Base-by-base conservation (phyloP, 2,329 filamentous ascomycete genomes). In the Dryadomyces quercus-mongolicae region DNA sequence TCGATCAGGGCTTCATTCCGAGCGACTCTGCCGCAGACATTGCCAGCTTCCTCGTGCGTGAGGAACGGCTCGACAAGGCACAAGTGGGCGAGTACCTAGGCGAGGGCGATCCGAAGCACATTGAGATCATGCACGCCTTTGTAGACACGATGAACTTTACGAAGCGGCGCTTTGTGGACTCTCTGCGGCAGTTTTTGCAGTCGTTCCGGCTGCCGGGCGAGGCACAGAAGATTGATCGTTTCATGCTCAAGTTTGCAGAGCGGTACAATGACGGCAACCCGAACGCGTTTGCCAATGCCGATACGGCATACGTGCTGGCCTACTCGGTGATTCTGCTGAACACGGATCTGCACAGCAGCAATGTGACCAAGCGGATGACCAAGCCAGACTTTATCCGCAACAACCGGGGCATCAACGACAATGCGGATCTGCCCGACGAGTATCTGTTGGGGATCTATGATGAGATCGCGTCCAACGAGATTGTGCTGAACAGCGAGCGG, bases 381-480 rank as follows among this genome's bases (percentile, higher is more conserved):
- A 90, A 90, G 60, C 87, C 95, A 58, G 94, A 98, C 61, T 98
- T 98, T 65, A 95, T 98, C 74, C 96, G 95, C 74, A 98, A 98
- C 71, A 98, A 98, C 68, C 78, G 93, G 31, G 93, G 93, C 55
- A 98, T 98, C 74, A 97, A 98, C 69, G 93, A 98, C 70, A 92
- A 88, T 61, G 86, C 89, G 34, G 88, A 97, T 71, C 72, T 98
- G 56, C 93, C 94, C 0, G 84, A 94, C 51, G 93, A 98, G 42
- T 98, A 98, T 64, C 81, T 98, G 2, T 76, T 81, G 31, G 81
- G 78, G 6, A 97, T 98, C 53, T 98, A 85, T 61, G 92, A 98
- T 5, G 93, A 98, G 66, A 98, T 98, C 62, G 80, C 78, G 1
- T 77, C 76, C 55, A 92, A 97, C 57, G 93, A 98, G 68, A 98